These are phyloP conservation scores for Aspergillus bertholletiae DNA, from an alignment of 495 filamentous ascomycete species.

Conservation along the genomic window DNA sequence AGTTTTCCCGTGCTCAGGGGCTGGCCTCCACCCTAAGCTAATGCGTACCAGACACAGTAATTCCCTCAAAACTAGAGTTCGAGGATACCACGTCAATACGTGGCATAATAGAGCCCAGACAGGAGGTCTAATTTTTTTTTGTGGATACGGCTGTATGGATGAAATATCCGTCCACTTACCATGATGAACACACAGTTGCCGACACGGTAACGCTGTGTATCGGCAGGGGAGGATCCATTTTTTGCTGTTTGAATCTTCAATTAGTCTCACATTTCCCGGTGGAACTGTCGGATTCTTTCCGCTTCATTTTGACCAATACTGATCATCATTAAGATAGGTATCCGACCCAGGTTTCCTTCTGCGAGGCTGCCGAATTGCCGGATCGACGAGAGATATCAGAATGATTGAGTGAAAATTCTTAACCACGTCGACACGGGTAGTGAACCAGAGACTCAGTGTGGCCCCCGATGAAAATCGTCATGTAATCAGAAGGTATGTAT, in stretches of 20 bases:
- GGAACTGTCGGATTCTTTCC: neutral
- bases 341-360: neutral
- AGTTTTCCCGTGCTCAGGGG: too few species aligned
- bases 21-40: neutral
- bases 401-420: neutral
- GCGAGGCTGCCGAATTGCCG: neutral
- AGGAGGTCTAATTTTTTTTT: neutral
- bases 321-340: neutral
- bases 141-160: neutral
- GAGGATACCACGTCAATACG: neutral
- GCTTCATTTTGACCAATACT: neutral
- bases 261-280: neutral
- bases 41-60: neutral
- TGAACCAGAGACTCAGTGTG: neutral
- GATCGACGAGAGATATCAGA: neutral
- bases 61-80: neutral
- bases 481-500: neutral
- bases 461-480: neutral
- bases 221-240: too few species aligned
- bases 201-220: too few species aligned
- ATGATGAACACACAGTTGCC: too few species aligned
- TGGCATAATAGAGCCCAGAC: neutral
- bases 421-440: neutral
- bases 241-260: too few species aligned
- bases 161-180: too few species aligned